A percentile compares a stretch with the other conserved stretches of the same genome.
Evolutionary conservation across 2,329 filamentous ascomycete genomes (phyloP).

Genomic region (Blastomyces percursus): DNA sequence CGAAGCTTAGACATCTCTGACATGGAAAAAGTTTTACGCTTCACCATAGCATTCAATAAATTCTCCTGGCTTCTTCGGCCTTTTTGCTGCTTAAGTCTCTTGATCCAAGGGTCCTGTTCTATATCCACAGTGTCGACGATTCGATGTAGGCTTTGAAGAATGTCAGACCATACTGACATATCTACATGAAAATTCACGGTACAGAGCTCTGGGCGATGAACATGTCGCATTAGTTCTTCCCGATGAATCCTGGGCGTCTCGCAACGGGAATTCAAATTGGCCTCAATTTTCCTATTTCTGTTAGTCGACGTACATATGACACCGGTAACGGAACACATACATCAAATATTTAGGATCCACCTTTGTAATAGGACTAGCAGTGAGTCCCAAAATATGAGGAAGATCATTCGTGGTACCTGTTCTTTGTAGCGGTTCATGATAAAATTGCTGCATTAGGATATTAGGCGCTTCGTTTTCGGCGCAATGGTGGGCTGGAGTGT

Average conservation of each 20-base stretch:
- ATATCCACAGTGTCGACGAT: constrained; percentile 44
- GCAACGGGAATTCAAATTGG: constrained; percentile 58
- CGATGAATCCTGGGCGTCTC: constrained; percentile 58
- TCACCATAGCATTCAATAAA: constrained; percentile 21
- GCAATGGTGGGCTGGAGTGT: constrained; percentile 59
- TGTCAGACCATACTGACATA: constrained; percentile 8
- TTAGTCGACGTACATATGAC: not conserved
- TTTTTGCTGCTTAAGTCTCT: constrained; percentile 35
- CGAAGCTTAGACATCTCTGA: constrained; percentile 48
- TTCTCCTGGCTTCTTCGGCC: constrained; percentile 19
- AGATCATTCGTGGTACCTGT: constrained; percentile 23
- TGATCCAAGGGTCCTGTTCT: constrained; percentile 49
- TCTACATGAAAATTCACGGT: constrained; percentile 24
- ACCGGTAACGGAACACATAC: constrained; percentile 19
- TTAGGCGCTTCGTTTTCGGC: constrained; percentile 52
- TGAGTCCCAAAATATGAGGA: constrained; percentile 66
- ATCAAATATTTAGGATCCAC: constrained; percentile 40
- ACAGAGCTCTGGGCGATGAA: constrained; percentile 53
- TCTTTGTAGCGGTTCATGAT: constrained; percentile 41
- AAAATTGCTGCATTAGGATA: constrained; percentile 62
- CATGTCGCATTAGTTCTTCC: constrained; percentile 56
- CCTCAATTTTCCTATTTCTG: constrained; percentile 46
- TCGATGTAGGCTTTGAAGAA: constrained; percentile 36
- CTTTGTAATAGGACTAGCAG: constrained; percentile 63
- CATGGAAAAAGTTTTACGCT: constrained; percentile 32